These are phyloP conservation scores for Aegilops sharonensis DNA, from an alignment of 176 grass and related monocot genomes.

Conservation along the genomic window DNA sequence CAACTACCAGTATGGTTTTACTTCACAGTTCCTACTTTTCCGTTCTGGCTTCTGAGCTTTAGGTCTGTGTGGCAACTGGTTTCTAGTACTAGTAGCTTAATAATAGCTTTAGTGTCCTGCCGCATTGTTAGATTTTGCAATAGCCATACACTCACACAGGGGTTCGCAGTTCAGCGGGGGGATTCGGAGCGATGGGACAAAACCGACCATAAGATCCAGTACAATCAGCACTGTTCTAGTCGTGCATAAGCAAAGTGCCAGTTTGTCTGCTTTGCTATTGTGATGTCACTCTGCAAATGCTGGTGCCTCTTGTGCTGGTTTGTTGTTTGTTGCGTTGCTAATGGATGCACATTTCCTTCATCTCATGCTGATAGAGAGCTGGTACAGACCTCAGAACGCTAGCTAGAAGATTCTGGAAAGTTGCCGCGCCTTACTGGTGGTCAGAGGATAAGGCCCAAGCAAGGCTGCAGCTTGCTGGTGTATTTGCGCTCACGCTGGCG, in stretches of 20 bases:
- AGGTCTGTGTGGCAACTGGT: neutral
- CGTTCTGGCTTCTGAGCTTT: neutral
- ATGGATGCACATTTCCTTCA: neutral
- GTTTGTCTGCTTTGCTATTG: neutral
- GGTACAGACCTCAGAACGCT: slow-evolving; percentile 63
- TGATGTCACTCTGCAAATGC: neutral
- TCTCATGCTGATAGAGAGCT: slow-evolving; percentile 38
- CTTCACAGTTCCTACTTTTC: no score
- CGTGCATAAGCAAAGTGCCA: neutral
- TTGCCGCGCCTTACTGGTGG: slow-evolving; percentile 89
- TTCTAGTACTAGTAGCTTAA: neutral
- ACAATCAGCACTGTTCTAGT: neutral
- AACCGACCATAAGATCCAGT: no score
- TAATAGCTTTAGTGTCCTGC: neutral
- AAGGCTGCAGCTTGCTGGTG: slow-evolving; percentile 74
- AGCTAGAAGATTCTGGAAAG: slow-evolving; percentile 89
- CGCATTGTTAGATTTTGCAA: neutral
- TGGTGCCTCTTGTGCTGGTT: neutral
- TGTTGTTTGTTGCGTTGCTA: neutral
- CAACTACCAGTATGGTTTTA: no score
- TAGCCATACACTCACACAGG: neutral
- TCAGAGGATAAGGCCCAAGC: slow-evolving; percentile 91
- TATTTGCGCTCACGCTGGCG: slow-evolving; percentile 83
- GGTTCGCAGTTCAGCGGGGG: neutral
- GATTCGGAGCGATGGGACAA: neutral